Conservation (phyloP, 2,329 filamentous ascomycete species). For the Pseudocercospora ulei region DNA sequence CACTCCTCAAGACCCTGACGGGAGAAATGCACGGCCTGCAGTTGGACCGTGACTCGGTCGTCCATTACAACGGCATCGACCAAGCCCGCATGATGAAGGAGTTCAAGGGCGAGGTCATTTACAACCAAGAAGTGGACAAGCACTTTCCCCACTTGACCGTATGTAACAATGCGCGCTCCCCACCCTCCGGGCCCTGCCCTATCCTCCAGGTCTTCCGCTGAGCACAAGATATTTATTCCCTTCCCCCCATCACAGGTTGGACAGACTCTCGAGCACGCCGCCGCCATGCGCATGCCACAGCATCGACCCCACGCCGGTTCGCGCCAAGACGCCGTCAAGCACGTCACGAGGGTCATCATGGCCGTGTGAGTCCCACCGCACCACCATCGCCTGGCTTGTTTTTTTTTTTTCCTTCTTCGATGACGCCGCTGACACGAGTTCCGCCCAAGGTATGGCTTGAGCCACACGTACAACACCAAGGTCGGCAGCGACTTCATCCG, state of each 20-base stretch:
- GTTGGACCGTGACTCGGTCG: constrained; percentile 57
- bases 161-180: constrained; percentile 64
- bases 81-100: constrained; percentile 66
- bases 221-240: not conserved
- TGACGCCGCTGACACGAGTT: too few species aligned
- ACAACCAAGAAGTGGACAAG: constrained; percentile 72
- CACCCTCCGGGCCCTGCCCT: too few species aligned
- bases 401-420: too few species aligned
- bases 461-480: constrained; percentile 54
- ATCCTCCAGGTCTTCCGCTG: too few species aligned
- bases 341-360: constrained; percentile 45
- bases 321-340: constrained; percentile 39
- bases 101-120: too few species aligned
- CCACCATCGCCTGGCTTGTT: too few species aligned
- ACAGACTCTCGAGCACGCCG: constrained; percentile 48
- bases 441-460: too few species aligned
- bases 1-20: constrained; percentile 70
- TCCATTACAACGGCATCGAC: constrained; percentile 71
- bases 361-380: constrained; percentile 49
- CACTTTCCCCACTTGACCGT: constrained; percentile 69
- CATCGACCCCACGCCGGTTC: constrained; percentile 31
- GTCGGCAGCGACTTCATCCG: constrained; percentile 57
- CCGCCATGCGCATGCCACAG: constrained; percentile 44
- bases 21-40: constrained; percentile 72
- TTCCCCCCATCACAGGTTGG: constrained; percentile 19